A percentile compares a stretch with the other conserved stretches of the same genome.
phyloP scores from a whole-genome alignment of 2,329 filamentous ascomycete species.

The Canariomyces notabilis region DNA sequence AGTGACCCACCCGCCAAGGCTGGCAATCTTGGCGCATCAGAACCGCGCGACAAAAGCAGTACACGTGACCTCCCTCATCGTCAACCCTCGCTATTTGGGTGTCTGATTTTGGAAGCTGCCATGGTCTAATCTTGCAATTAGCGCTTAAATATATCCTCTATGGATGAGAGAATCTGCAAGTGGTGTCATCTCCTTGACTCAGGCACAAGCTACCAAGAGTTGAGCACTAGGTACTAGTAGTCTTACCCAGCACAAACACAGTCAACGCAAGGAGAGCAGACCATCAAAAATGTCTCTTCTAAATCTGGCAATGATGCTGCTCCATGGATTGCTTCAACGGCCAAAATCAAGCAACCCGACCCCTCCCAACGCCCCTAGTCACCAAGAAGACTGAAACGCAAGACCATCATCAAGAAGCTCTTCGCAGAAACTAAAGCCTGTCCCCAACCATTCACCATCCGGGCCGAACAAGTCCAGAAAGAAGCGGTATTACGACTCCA shows the following conservation, averaged over 20 bases:
- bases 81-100: not conserved
- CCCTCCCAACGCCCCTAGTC: not conserved
- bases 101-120: too few species aligned
- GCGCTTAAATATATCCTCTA: too few species aligned
- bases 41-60: not conserved
- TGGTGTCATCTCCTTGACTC: too few species aligned
- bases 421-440: too few species aligned
- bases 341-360: not conserved
- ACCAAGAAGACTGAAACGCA: too few species aligned
- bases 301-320: not conserved
- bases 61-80: slow-evolving; percentile 7
- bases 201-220: too few species aligned
- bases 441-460: not conserved
- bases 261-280: too few species aligned
- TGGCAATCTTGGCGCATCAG: not conserved
- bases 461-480: not conserved
- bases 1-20: slow-evolving; percentile 8
- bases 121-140: too few species aligned
- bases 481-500: not conserved
- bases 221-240: too few species aligned
- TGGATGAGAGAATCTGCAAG: too few species aligned
- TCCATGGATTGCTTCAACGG: not conserved
- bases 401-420: too few species aligned
- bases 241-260: too few species aligned
- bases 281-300: not conserved